Base-by-base conservation (phyloP, 805 yeast species). In the Starmerella lactis-condensi region DNA sequence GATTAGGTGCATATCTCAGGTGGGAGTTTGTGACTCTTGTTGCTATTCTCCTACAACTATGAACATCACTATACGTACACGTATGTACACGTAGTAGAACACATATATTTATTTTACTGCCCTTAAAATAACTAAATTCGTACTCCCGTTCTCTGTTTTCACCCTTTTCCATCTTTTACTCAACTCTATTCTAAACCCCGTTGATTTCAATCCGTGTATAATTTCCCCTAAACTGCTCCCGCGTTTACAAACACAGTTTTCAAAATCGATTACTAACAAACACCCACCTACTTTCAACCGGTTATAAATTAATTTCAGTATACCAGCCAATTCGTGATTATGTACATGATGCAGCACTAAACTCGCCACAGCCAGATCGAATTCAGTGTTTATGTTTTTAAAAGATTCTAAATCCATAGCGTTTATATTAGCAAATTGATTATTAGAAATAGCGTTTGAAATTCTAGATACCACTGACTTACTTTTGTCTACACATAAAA, bases 291-390 rank as follows among this genome's bases (percentile, higher is more conserved):
- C 17, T 10, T 26, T 26, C 13, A 38, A 25, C 3, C 16, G 17
- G 19, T 19, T 9, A 9, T 18, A 14, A 3, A 38, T 26, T 12
- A 9, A 18, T 5, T 10, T 5, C 4, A 28, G 19, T 6, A 26
- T 23, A 2, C n/a, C 17, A 6, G 4, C 7, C 4, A 28, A 29
- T 6, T 24, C 22, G 13, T 11, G 15, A n/a, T 2, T 14, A 3
- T 29, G 24, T 6, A 38, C 26, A 21, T 38, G 42, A 29, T 38
- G 42, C 14, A 20, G 37, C 21, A 38, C 42, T 6, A 38, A 28
- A 17, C 38, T 30, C 5, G 42, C 42, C 6, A 29, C 38, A n/a
- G 14, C 30, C 10, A 33, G 19, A 17, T 33, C 35, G 19, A 38
- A 38, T 24, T 16, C 28, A 5, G n/a, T n/a, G n/a, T n/a, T n/a